Percentiles rank a stretch among this genome's conserved stretches.
Evolutionary conservation across 2,329 filamentous ascomycete genomes (phyloP).

Genomic region (Coccinonectria pachysandricola): DNA sequence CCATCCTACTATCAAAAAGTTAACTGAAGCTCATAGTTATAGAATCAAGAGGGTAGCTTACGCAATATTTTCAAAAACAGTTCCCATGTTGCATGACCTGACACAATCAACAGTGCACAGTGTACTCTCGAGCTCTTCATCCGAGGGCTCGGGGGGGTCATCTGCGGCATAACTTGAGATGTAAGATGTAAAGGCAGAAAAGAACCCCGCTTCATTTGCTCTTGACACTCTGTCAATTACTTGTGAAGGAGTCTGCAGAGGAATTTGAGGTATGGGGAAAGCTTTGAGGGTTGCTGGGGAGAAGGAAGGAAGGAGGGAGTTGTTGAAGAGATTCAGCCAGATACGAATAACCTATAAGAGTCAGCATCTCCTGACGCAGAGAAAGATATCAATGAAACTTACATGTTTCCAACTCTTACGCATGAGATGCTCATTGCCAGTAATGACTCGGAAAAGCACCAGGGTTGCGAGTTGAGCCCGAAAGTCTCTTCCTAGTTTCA

Average conservation of each 20-base stretch:
- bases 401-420: slow-evolving; percentile 69
- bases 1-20: slow-evolving; percentile 24
- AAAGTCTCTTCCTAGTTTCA: slow-evolving; percentile 89
- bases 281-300: slow-evolving; percentile 53
- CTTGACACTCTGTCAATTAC: slow-evolving; percentile 81
- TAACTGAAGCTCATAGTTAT: neutral
- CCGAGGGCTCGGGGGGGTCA: slow-evolving; percentile 92
- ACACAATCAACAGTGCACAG: slow-evolving; percentile 91
- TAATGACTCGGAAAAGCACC: slow-evolving; percentile 87
- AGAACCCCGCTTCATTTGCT: slow-evolving; percentile 69
- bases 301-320: slow-evolving; percentile 80
- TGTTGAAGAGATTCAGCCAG: slow-evolving; percentile 91
- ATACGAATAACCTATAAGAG: slow-evolving; percentile 66
- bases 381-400: slow-evolving; percentile 26
- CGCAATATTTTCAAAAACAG: slow-evolving; percentile 75
- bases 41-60: slow-evolving; percentile 31
- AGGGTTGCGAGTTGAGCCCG: slow-evolving; percentile 88
- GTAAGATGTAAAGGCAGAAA: slow-evolving; percentile 91
- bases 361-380: slow-evolving; percentile 3
- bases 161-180: slow-evolving; percentile 98
- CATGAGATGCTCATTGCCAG: slow-evolving; percentile 71
- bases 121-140: slow-evolving; percentile 93
- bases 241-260: slow-evolving; percentile 82
- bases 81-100: slow-evolving; percentile 74
- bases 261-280: slow-evolving; percentile 69